A percentile compares a stretch with the other conserved stretches of the same genome.
These are phyloP conservation scores for Diaporthe caulivora DNA, from an alignment of 2,329 filamentous ascomycete species.

Conservation along the genomic window DNA sequence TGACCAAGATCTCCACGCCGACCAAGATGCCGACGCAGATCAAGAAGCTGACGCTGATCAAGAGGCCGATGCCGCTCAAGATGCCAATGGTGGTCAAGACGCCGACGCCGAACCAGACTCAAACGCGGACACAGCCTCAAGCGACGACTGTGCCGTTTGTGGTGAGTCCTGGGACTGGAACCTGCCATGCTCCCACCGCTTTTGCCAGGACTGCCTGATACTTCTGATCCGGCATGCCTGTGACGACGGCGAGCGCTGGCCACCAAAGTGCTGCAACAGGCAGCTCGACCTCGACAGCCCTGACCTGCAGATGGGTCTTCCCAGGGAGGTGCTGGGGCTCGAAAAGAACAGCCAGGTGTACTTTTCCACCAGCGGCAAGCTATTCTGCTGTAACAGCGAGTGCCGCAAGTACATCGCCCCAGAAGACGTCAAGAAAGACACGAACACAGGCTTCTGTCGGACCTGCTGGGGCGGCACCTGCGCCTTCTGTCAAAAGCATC, in stretches of 20 bases:
- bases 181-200: background rate
- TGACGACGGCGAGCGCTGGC: background rate
- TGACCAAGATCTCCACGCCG: too few relatives aligned
- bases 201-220: background rate
- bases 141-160: background rate
- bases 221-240: background rate
- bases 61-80: too few relatives aligned
- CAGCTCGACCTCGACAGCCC: background rate
- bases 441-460: background rate
- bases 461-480: conserved; percentile 16
- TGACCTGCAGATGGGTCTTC: background rate
- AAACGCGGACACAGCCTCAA: background rate
- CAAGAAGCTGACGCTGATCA: too few relatives aligned
- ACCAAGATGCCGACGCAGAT: too few relatives aligned
- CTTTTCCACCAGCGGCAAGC: background rate
- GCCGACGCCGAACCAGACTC: too few relatives aligned
- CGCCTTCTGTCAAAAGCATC: background rate
- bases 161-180: background rate
- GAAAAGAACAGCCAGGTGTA: background rate
- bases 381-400: background rate
- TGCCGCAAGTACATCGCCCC: background rate
- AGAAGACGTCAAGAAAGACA: background rate
- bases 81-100: too few relatives aligned
- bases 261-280: background rate
- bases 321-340: background rate